Percentiles rank a stretch among this genome's conserved stretches.
Conservation (phyloP, 352 stramenopile genomes). For the Aphanomyces astaci region DNA sequence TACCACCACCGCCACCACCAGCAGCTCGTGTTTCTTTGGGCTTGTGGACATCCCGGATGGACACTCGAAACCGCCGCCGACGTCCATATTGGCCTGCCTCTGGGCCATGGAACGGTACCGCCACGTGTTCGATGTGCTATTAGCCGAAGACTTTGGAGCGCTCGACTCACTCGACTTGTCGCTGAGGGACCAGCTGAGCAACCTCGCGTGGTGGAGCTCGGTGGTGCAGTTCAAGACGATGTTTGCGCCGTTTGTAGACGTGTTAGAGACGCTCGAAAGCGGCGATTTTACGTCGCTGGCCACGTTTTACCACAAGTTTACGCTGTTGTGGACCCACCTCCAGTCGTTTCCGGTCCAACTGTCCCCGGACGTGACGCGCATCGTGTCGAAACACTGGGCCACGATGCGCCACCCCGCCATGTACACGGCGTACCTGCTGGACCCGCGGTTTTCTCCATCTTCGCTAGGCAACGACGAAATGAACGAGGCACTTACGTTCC, state of each 20-base stretch:
- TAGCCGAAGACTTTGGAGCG: constrained; percentile 39
- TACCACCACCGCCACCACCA: too few species aligned
- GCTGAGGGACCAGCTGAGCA: constrained; percentile 42
- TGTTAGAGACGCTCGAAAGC: constrained; percentile 51
- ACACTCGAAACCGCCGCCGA: constrained; percentile 21
- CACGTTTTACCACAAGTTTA: constrained; percentile 72
- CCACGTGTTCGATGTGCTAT: constrained; percentile 47
- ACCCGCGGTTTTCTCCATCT: constrained; percentile 54
- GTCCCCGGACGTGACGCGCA: constrained; percentile 41
- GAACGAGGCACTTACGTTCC: constrained; percentile 46
- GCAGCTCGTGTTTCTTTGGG: constrained; percentile 29
- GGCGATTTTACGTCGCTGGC: constrained; percentile 51
- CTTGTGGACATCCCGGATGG: constrained; percentile 31
- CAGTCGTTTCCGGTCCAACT: constrained; percentile 45
- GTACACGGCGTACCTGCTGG: constrained; percentile 69
- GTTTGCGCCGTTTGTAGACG: constrained; percentile 61
- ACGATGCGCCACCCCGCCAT: constrained; percentile 54
- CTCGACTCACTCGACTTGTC: constrained; percentile 30
- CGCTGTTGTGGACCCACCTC: constrained; percentile 49
- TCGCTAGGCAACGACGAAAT: constrained; percentile 47
- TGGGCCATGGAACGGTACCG: constrained; percentile 47
- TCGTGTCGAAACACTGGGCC: constrained; percentile 55
- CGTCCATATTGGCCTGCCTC: constrained; percentile 39
- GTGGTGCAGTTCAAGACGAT: constrained; percentile 41
- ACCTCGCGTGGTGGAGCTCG: constrained; percentile 48